Percentiles rank a stretch among this genome's conserved stretches.
These are phyloP conservation scores for Pilaira anomala DNA, from an alignment of 192 early-diverging fungal genomes.

Conservation along the genomic window DNA sequence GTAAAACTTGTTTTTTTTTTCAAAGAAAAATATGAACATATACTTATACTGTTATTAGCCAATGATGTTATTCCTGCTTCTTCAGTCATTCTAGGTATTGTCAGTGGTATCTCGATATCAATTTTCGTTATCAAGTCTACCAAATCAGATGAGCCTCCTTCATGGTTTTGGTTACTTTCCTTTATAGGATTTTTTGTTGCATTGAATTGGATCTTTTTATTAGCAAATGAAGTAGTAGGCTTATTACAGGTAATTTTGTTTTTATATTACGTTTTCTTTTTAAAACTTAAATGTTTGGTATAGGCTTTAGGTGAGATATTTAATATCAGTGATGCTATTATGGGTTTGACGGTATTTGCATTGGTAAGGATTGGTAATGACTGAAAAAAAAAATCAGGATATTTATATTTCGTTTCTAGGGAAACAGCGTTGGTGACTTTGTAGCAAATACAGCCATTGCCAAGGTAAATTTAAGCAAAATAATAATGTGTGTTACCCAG, in stretches of 20 bases:
- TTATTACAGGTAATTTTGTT: conserved; percentile 55
- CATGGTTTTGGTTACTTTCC: conserved; percentile 41
- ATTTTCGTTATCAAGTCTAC: conserved; percentile 28
- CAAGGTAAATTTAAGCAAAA: conserved; percentile 21
- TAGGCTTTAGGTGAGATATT: conserved; percentile 70
- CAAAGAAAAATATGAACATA: not conserved
- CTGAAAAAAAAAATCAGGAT: not conserved
- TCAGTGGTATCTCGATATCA: conserved; percentile 35
- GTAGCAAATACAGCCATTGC: conserved; percentile 91
- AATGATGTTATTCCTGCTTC: conserved; percentile 24
- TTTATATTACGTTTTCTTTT: not conserved
- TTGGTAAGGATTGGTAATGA: conserved; percentile 47
- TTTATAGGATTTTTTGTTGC: conserved; percentile 72
- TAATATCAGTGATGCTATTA: conserved; percentile 72
- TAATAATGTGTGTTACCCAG: not conserved
- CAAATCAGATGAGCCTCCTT: conserved; percentile 35
- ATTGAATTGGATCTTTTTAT: conserved; percentile 82
- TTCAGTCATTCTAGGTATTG: conserved; percentile 22
- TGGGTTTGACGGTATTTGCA: conserved; percentile 82
- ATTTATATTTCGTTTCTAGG: conserved; percentile 34
- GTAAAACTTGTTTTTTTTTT: conserved; percentile 6
- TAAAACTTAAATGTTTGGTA: not conserved
- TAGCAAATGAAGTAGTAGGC: conserved; percentile 86
- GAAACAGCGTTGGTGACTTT: conserved; percentile 82
- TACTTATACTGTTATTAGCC: conserved; percentile 11